Evolutionary conservation across 192 early-diverging fungal species (phyloP).

Genomic region (Coemansia sp.): DNA sequence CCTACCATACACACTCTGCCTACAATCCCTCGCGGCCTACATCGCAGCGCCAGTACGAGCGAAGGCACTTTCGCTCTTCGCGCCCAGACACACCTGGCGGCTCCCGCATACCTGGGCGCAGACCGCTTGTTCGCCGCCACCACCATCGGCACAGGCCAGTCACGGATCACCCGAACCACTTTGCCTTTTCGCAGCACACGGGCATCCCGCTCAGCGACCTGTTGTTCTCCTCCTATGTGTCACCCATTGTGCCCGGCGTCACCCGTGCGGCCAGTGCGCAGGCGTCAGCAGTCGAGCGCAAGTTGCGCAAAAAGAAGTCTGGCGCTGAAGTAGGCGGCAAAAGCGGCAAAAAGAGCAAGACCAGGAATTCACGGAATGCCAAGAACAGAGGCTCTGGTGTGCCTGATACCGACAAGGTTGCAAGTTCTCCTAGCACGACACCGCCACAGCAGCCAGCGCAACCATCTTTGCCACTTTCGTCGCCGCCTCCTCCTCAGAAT

Average conservation of each 20-base stretch:
- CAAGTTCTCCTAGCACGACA: neutral
- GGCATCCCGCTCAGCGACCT: slow-evolving; percentile 72
- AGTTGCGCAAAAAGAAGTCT: slow-evolving; percentile 31
- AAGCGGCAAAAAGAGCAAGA: slow-evolving; percentile 2
- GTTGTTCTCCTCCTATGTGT: slow-evolving; percentile 63
- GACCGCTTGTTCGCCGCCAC: slow-evolving; percentile 18
- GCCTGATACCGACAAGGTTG: neutral
- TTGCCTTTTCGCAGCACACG: slow-evolving; percentile 78
- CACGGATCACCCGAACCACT: slow-evolving; percentile 61
- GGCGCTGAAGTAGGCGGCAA: neutral
- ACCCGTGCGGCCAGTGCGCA: slow-evolving; percentile 35
- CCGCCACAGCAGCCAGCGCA: neutral
- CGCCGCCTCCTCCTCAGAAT: neutral
- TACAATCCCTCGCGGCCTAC: slow-evolving; percentile 30
- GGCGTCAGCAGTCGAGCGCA: slow-evolving; percentile 42
- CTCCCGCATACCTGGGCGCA: slow-evolving; percentile 7
- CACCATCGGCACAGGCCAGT: slow-evolving; percentile 31
- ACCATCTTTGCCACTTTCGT: neutral
- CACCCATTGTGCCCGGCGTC: slow-evolving; percentile 49
- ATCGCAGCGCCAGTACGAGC: slow-evolving; percentile 28
- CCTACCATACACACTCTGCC: slow-evolving; percentile 28
- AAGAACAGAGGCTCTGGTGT: neutral
- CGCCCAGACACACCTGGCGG: slow-evolving; percentile 25
- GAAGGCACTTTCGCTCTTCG: slow-evolving; percentile 17
- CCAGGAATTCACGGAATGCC: neutral